Evolutionary conservation across 106 monocot genomes (phyloP).

Genomic region (Chionographis japonica): DNA sequence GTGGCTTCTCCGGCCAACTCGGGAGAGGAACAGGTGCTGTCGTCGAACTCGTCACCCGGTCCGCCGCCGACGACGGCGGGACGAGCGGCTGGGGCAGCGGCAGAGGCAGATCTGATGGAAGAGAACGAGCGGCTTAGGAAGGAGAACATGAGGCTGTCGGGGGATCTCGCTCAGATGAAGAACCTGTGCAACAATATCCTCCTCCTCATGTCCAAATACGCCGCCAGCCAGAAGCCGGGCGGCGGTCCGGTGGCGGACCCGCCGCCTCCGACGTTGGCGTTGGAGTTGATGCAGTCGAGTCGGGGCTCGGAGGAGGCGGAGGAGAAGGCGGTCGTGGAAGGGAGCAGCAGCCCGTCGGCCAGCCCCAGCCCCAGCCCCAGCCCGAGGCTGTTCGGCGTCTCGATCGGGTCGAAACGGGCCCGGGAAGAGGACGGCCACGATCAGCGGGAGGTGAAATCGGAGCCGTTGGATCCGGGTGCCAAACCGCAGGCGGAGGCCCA

Average conservation of each 20-base stretch:
- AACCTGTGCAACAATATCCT: constrained; percentile 51
- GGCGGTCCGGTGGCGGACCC: neutral
- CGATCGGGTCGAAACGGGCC: constrained; percentile 42
- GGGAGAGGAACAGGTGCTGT: constrained; percentile 26
- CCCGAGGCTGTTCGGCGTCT: constrained; percentile 54
- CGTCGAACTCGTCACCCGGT: constrained; percentile 34
- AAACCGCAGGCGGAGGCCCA: constrained; percentile 1
- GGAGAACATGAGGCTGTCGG: constrained; percentile 50
- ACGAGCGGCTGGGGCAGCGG: constrained; percentile 4
- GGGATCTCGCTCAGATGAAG: constrained; percentile 63
- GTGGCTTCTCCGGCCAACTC: constrained; percentile 26
- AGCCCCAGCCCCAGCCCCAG: neutral
- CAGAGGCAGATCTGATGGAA: constrained; percentile 33
- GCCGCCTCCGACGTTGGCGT: neutral
- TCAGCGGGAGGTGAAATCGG: constrained; percentile 22
- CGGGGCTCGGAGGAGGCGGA: neutral
- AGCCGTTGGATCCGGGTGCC: constrained; percentile 27
- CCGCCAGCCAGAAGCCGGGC: constrained; percentile 1
- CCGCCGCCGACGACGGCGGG: constrained; percentile 11
- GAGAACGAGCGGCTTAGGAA: constrained; percentile 63
- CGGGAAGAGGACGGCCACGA: constrained; percentile 20
- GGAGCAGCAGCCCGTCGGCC: constrained; percentile 2
- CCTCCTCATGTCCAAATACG: constrained; percentile 47
- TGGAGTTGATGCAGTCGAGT: constrained; percentile 16
- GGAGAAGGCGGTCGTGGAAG: neutral